A percentile compares a stretch with the other conserved stretches of the same genome.
These are phyloP conservation scores for Pseudotsuga menziesii DNA, from an alignment of 75 land plant species.

Conservation along the genomic window DNA sequence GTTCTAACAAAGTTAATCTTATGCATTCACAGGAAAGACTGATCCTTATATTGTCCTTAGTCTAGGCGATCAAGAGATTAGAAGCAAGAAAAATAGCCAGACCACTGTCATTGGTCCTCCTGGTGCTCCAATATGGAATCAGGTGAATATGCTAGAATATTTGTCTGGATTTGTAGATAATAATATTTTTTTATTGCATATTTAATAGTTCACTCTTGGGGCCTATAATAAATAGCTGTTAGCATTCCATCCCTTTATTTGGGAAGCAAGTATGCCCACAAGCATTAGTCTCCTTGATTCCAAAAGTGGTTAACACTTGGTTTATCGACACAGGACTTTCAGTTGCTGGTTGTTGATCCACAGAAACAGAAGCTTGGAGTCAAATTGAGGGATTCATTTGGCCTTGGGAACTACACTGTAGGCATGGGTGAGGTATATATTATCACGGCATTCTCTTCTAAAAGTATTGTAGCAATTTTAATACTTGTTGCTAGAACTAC, in stretches of 20 bases:
- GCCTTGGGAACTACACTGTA: slow-evolving; percentile 59
- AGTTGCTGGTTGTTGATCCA: slow-evolving; percentile 81
- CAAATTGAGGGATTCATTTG: slow-evolving; percentile 79
- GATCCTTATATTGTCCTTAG: slow-evolving; percentile 87
- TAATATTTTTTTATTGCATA: background rate
- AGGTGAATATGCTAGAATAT: slow-evolving; percentile 37
- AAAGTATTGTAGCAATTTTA: no score
- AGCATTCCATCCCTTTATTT: background rate
- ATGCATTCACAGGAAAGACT: slow-evolving; percentile 63
- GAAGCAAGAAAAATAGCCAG: slow-evolving; percentile 95
- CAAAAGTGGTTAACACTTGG: background rate
- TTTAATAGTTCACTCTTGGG: background rate
- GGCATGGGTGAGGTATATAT: slow-evolving; percentile 75
- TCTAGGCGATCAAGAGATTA: slow-evolving; percentile 87
- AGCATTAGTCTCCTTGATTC: background rate
- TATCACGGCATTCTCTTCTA: background rate
- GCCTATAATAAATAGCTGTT: background rate
- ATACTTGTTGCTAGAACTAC: no score
- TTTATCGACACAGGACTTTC: slow-evolving; percentile 68
- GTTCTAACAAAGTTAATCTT: background rate
- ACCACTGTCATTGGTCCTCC: slow-evolving; percentile 96
- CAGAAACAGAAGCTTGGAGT: slow-evolving; percentile 61
- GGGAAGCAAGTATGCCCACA: background rate
- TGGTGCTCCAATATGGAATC: slow-evolving; percentile 99
- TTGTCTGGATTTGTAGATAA: background rate